phyloP scores from a whole-genome alignment of 1,139 yeast genomes.

The Lodderomyces metapsilosis region DNA sequence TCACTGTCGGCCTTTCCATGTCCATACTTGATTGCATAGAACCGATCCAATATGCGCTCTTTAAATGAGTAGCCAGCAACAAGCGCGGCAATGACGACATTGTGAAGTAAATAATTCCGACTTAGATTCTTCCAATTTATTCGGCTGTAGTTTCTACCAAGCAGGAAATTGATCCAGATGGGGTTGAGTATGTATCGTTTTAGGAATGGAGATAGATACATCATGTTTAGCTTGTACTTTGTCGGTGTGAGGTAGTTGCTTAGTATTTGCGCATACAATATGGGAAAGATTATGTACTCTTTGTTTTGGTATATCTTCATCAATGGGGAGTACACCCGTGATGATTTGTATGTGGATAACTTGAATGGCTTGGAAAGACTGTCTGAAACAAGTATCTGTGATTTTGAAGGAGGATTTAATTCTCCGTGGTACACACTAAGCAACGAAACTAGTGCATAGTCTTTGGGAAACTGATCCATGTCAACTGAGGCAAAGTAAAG shows the following conservation, averaged over 20 bases:
- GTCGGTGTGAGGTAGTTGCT: constrained; percentile 47
- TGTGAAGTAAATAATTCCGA: constrained; percentile 28
- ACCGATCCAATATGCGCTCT: constrained; percentile 24
- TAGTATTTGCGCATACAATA: constrained; percentile 40
- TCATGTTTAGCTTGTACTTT: constrained; percentile 33
- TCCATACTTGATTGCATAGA: constrained; percentile 28
- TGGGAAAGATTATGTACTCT: constrained; percentile 34
- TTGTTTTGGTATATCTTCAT: constrained; percentile 29
- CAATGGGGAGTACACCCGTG: constrained; percentile 17
- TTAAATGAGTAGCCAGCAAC: constrained; percentile 25
- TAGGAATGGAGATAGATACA: constrained; percentile 34
- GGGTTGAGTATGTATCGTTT: constrained; percentile 38
- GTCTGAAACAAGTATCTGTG: constrained; percentile 29
- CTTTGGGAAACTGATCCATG: constrained; percentile 34
- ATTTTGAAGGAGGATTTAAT: constrained; percentile 36
- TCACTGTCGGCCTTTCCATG: constrained; percentile 15
- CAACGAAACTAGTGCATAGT: constrained; percentile 37
- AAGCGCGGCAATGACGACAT: constrained; percentile 21
- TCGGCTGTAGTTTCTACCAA: constrained; percentile 26
- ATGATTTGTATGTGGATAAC: constrained; percentile 22
- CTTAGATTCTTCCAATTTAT: constrained; percentile 31
- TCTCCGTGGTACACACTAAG: constrained; percentile 34
- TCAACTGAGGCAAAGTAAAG: constrained; percentile 32
- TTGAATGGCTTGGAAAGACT: constrained; percentile 27
- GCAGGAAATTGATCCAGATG: constrained; percentile 42